These are phyloP conservation scores for Solanum rostratum DNA, from an alignment of 257 asterid genomes.

Conservation along the genomic window DNA sequence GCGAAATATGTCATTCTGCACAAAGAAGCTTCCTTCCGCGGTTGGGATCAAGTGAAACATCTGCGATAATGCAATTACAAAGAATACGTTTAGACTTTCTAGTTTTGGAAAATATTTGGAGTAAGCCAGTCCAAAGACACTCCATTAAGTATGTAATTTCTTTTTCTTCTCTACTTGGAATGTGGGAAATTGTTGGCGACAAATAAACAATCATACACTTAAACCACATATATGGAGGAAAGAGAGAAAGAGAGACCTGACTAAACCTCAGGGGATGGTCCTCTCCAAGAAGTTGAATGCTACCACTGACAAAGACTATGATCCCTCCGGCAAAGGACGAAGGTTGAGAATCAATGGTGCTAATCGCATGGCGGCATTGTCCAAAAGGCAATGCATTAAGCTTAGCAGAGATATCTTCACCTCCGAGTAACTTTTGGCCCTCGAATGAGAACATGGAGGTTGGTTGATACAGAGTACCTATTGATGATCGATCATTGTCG, in stretches of 20 bases:
- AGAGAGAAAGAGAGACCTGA: constrained; percentile 16
- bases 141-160: background rate
- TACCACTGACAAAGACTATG: constrained; percentile 42
- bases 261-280: constrained; percentile 55
- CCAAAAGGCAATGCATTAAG: constrained; percentile 39
- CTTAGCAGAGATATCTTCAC: constrained; percentile 24
- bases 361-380: constrained; percentile 38
- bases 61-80: constrained; percentile 17
- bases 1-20: constrained; percentile 54
- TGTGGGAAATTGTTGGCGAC: background rate
- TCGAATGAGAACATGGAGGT: constrained; percentile 45
- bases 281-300: constrained; percentile 43
- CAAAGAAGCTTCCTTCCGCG: constrained; percentile 29
- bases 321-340: constrained; percentile 32
- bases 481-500: constrained; percentile 22
- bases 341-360: constrained; percentile 50
- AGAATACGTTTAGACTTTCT: background rate
- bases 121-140: background rate
- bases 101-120: too few relatives aligned
- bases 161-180: background rate
- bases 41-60: constrained; percentile 52
- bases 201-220: background rate
- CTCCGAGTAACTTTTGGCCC: constrained; percentile 37
- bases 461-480: constrained; percentile 34
- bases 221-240: background rate